Base-by-base conservation (phyloP, 768 basidiomycete genomes). In the Nidula microcarpa region DNA sequence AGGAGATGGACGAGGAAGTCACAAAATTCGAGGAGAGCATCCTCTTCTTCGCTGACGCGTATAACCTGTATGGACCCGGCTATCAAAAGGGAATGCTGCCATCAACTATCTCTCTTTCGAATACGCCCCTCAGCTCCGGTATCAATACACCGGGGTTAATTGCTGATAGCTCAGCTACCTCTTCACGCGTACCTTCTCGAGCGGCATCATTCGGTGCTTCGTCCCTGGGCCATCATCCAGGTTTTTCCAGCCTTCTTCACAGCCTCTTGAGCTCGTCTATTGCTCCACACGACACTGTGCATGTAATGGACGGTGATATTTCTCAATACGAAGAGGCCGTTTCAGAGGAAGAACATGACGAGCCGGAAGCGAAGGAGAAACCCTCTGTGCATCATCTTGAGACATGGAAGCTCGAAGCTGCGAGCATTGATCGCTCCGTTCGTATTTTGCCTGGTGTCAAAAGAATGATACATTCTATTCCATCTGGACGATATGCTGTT, bases 371-470 rank as follows among this genome's bases (percentile, higher is more conserved):
- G 14, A 58, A 59, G n/a, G 66, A 71, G 43, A 59, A 70, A 53
- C 45, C 47, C 50, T 54, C 60, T 52, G 66, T 64, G 36, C 70
- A 74, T 55, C 54, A 62, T 46, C 64, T 76, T 32, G 61, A 75
- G 39, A 81, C 79, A 10, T 83, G 82, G 79, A 75, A 82, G 62
- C 51, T 77, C 41, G 83, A 85, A 62, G 81, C 83, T 2, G 61
- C 75, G 8, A 70, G 64, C 54, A 77, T 84, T 54, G 80, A 86
- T 58, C 80, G 84, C 56, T 75, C 78, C 16, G 85, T 89, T 37
- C 77, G 76, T 51, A 87, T 89, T 59, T 75, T 90, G 1, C 87
- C 87, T 23, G 86, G 87, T 39, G 87, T 89, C 3, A 74, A 74
- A 61, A 70, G 67, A 54, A 74, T 90, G 73, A 85, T 90, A 56